Conservation (phyloP, 164 flowering plant species). For the Chloranthus sessilifolius region DNA sequence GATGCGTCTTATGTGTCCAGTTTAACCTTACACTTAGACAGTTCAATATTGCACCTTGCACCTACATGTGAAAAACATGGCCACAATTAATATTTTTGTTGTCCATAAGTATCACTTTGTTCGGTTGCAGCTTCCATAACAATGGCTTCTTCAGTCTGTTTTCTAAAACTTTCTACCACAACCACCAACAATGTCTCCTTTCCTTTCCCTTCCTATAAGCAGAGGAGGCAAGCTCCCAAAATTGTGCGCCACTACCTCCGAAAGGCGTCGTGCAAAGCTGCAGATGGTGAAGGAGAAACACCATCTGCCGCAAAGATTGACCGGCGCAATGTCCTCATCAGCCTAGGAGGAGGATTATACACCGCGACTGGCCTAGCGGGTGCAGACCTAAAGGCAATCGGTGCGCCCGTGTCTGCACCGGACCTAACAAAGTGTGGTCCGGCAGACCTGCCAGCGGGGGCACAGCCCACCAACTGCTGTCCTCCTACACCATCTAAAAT, state of each 20-base stretch:
- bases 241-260: not conserved
- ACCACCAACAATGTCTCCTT: not conserved
- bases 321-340: slow-evolving; percentile 15
- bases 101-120: too few species aligned
- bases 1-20: too few species aligned
- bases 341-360: slow-evolving; percentile 15
- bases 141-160: slow-evolving; percentile 2
- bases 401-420: slow-evolving; percentile 6
- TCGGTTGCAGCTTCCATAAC: not conserved
- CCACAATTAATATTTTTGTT: too few species aligned
- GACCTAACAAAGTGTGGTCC: slow-evolving; percentile 20
- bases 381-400: not conserved
- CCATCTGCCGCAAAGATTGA: too few species aligned
- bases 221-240: not conserved
- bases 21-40: too few species aligned
- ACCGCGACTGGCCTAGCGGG: not conserved
- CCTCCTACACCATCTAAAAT: slow-evolving; percentile 9
- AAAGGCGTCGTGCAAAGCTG: not conserved
- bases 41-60: too few species aligned
- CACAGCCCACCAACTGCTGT: slow-evolving; percentile 17
- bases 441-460: slow-evolving; percentile 14
- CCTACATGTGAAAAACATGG: too few species aligned
- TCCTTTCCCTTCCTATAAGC: not conserved
- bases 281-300: not conserved
- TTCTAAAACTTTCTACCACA: not conserved